These are phyloP conservation scores for Sporobolomyces pararoseus DNA, from an alignment of 768 basidiomycete species.

Conservation along the genomic window DNA sequence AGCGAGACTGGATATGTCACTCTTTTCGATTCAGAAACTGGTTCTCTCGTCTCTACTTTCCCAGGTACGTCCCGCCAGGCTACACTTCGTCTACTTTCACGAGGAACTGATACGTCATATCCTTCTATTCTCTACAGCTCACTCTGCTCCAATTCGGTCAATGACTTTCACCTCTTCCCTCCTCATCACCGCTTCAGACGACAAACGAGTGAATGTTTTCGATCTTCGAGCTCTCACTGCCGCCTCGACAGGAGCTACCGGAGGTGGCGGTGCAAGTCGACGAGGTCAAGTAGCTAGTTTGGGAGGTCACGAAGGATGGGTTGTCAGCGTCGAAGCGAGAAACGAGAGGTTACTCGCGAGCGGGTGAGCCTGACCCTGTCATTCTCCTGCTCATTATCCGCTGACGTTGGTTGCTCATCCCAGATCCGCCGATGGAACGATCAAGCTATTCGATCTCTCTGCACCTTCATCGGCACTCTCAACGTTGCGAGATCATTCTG, in stretches of 20 bases:
- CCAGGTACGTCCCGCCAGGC: slow-evolving; percentile 17
- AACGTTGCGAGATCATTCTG: slow-evolving; percentile 37
- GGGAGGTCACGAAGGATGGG: slow-evolving; percentile 41
- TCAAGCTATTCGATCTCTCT: slow-evolving; percentile 42
- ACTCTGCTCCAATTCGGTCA: slow-evolving; percentile 40
- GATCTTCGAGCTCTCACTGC: slow-evolving; percentile 37
- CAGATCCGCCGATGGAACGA: slow-evolving; percentile 40
- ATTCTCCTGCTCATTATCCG: neutral
- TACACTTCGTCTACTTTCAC: neutral
- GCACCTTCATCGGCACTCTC: slow-evolving; percentile 32
- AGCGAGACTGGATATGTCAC: slow-evolving; percentile 38
- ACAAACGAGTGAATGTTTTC: slow-evolving; percentile 43
- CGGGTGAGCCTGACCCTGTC: slow-evolving; percentile 24
- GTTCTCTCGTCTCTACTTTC: slow-evolving; percentile 38
- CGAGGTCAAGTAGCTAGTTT: slow-evolving; percentile 38
- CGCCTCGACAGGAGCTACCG: neutral
- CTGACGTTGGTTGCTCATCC: too few relatives aligned
- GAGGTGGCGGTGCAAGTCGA: slow-evolving; percentile 26
- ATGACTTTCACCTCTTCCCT: slow-evolving; percentile 40
- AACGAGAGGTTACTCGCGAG: slow-evolving; percentile 38
- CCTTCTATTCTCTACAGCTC: neutral
- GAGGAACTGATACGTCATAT: too few relatives aligned
- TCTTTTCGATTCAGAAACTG: slow-evolving; percentile 34
- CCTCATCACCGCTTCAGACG: slow-evolving; percentile 42
- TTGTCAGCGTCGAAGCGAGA: slow-evolving; percentile 30